phyloP scores from a whole-genome alignment of 139 green algal genomes.

The Dunaliella sp. region DNA sequence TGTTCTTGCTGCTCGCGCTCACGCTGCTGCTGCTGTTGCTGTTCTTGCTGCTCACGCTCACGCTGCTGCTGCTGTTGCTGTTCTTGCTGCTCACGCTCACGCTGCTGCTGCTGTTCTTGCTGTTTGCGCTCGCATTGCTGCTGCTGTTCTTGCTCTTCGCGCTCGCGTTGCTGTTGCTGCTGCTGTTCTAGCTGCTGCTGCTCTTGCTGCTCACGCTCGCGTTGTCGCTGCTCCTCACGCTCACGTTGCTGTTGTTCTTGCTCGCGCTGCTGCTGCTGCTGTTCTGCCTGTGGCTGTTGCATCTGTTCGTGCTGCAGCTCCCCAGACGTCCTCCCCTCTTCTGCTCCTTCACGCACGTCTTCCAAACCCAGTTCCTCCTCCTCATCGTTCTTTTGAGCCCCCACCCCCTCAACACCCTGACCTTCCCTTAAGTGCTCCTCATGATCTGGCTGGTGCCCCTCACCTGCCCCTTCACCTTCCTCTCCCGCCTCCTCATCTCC shows the following conservation, averaged over 20 bases:
- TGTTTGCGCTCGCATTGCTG: neutral
- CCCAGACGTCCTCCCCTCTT: neutral
- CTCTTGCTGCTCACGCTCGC: neutral
- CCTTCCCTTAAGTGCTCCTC: too few species aligned
- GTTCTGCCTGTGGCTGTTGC: neutral
- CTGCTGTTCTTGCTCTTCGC: neutral
- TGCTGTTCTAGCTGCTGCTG: neutral
- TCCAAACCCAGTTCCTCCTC: neutral
- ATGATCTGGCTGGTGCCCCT: neutral
- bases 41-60: neutral
- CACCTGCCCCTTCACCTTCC: neutral
- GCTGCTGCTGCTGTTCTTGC: neutral
- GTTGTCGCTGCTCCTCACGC: neutral
- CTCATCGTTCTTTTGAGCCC: neutral
- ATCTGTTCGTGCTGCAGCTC: neutral
- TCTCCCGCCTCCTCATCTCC: neutral
- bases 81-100: neutral
- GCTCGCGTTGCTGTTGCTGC: neutral
- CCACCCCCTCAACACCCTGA: too few species aligned
- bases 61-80: neutral
- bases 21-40: neutral
- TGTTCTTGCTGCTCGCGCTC: neutral
- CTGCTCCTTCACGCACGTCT: neutral
- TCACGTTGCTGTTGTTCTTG: neutral
- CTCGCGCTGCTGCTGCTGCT: neutral